Conservation (phyloP, 2,329 filamentous ascomycete species). For the Microcyclosporella mali region DNA sequence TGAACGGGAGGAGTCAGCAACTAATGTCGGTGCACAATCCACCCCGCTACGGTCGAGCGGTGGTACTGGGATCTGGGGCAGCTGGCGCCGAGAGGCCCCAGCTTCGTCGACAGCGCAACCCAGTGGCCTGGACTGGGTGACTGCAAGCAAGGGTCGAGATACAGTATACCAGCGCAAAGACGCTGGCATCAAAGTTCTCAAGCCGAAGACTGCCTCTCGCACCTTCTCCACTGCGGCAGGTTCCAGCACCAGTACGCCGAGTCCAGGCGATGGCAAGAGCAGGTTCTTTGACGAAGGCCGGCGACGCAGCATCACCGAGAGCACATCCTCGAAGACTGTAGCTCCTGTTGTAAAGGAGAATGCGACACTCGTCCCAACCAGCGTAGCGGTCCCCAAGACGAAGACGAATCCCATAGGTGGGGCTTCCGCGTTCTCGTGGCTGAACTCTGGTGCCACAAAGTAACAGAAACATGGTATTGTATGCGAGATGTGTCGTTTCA, state of each 20-base stretch:
- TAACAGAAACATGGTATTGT: too few relatives aligned
- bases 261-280: slow-evolving; percentile 32
- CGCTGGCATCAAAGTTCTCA: slow-evolving; percentile 85
- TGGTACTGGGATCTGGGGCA: slow-evolving; percentile 41
- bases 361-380: slow-evolving; percentile 13
- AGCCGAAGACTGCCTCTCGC: slow-evolving; percentile 61
- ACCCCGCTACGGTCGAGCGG: slow-evolving; percentile 18
- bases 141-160: slow-evolving; percentile 51
- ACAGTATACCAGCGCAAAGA: slow-evolving; percentile 61
- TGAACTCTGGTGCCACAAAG: slow-evolving; percentile 36
- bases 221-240: slow-evolving; percentile 37
- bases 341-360: slow-evolving; percentile 30
- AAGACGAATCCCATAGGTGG: slow-evolving; percentile 76
- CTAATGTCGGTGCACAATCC: slow-evolving; percentile 12
- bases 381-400: slow-evolving; percentile 23
- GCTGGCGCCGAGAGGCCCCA: slow-evolving; percentile 41
- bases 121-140: slow-evolving; percentile 45
- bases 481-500: too few relatives aligned
- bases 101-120: slow-evolving; percentile 10
- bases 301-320: slow-evolving; percentile 22
- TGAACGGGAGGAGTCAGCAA: slow-evolving; percentile 13
- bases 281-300: slow-evolving; percentile 47
- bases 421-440: slow-evolving; percentile 92
- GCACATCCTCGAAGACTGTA: slow-evolving; percentile 8
- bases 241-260: slow-evolving; percentile 13